Evolutionary conservation across 371 early-diverging fungal genomes (phyloP).

Genomic region (Mucor ambiguus): DNA sequence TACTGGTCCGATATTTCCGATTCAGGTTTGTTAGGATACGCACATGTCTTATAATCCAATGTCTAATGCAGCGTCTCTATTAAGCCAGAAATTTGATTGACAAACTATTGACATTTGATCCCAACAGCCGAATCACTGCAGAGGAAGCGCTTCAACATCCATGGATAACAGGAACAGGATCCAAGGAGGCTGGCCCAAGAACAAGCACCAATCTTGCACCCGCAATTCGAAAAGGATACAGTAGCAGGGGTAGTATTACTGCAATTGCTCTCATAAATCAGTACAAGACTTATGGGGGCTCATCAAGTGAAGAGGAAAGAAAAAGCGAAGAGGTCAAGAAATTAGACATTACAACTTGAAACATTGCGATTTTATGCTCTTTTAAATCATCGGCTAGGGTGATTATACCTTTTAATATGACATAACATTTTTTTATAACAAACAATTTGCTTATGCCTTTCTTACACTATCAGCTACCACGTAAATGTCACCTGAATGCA

Average conservation of each 20-base stretch:
- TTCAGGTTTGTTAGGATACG: constrained; percentile 42
- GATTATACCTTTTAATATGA: not conserved
- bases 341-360: not conserved
- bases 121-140: constrained; percentile 73
- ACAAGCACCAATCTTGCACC: constrained; percentile 37
- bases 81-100: constrained; percentile 86
- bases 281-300: constrained; percentile 3
- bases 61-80: not conserved
- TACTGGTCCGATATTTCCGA: constrained; percentile 82
- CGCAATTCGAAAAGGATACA: constrained; percentile 24
- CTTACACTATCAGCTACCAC: not conserved
- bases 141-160: constrained; percentile 74
- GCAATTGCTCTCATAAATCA: constrained; percentile 9
- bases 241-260: constrained; percentile 19
- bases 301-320: constrained; percentile 19
- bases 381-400: not conserved
- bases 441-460: not conserved
- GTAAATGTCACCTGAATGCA: not conserved
- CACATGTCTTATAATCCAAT: not conserved
- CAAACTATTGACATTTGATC: constrained; percentile 71
- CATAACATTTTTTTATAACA: too few relatives aligned
- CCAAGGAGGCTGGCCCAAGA: constrained; percentile 26
- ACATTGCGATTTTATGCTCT: not conserved
- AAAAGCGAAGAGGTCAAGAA: constrained; percentile 21
- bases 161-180: constrained; percentile 58